phyloP scores from a whole-genome alignment of 2,329 filamentous ascomycete species.

The Penicillium sumatraense region DNA sequence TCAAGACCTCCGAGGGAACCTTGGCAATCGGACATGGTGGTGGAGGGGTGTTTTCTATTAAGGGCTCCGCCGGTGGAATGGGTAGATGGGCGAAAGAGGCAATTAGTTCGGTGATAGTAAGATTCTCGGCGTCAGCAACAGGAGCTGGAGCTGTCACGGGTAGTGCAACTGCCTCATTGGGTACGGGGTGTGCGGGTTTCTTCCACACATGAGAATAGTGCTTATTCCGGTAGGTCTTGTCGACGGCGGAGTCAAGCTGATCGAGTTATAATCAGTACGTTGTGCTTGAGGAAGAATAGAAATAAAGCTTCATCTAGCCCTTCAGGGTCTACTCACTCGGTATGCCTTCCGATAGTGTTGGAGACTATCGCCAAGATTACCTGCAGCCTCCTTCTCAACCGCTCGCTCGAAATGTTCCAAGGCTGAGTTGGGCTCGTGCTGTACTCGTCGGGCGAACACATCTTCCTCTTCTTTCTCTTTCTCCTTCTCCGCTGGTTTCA shows the following conservation, averaged over 20 bases:
- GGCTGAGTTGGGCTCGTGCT: slow-evolving; percentile 69
- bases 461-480: slow-evolving; percentile 48
- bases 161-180: slow-evolving; percentile 56
- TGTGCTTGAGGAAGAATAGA: too few species aligned
- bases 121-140: slow-evolving; percentile 50
- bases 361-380: slow-evolving; percentile 86
- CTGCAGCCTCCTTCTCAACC: slow-evolving; percentile 83
- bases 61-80: slow-evolving; percentile 70
- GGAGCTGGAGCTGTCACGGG: slow-evolving; percentile 62
- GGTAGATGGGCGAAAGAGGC: slow-evolving; percentile 71
- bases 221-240: slow-evolving; percentile 87
- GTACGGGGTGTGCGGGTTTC: slow-evolving; percentile 45
- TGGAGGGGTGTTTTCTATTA: slow-evolving; percentile 72
- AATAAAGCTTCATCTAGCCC: neutral
- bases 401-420: slow-evolving; percentile 92
- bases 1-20: slow-evolving; percentile 82
- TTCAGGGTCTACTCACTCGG: slow-evolving; percentile 57
- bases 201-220: slow-evolving; percentile 75
- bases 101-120: slow-evolving; percentile 71
- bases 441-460: slow-evolving; percentile 36
- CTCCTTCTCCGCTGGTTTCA: slow-evolving; percentile 41
- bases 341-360: slow-evolving; percentile 89
- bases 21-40: slow-evolving; percentile 78
- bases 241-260: slow-evolving; percentile 61
- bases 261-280: neutral